Percentiles rank a stretch among this genome's conserved stretches.
These are phyloP conservation scores for Globisporangium nagaii DNA, from an alignment of 352 stramenopile species.

Conservation along the genomic window DNA sequence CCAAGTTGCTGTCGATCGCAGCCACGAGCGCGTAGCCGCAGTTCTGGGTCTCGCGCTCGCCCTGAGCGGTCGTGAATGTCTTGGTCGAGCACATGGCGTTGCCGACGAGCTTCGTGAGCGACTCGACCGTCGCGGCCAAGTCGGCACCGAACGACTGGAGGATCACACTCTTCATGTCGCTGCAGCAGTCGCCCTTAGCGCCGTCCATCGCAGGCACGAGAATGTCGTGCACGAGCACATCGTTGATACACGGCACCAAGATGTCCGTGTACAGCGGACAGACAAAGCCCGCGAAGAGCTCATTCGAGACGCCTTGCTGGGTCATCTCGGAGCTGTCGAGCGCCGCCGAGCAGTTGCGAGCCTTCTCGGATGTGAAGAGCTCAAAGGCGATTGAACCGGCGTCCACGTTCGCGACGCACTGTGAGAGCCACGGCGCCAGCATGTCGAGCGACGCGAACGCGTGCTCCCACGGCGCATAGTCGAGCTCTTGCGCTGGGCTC, in stretches of 20 bases:
- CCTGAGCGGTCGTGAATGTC: neutral
- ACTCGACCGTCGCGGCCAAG: neutral
- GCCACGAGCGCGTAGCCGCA: conserved; percentile 1
- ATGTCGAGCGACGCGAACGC: neutral
- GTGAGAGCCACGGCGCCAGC: neutral
- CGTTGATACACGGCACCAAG: conserved; percentile 7
- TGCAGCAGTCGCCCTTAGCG: neutral
- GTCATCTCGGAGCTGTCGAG: neutral
- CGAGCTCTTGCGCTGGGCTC: neutral
- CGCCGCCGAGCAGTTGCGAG: neutral
- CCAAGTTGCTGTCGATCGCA: neutral
- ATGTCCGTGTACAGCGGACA: conserved; percentile 4
- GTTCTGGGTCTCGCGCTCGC: neutral
- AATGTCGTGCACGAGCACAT: neutral
- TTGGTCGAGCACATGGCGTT: conserved; percentile 10
- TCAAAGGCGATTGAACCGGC: neutral
- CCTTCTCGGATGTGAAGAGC: neutral
- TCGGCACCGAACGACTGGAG: neutral
- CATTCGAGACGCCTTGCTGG: neutral
- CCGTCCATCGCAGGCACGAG: conserved; percentile 1
- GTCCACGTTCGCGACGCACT: conserved; percentile 6
- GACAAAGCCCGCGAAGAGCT: neutral
- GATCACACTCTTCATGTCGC: conserved; percentile 2
- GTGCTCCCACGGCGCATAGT: neutral
- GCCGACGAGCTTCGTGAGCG: conserved; percentile 4